Percentiles rank a stretch among this genome's conserved stretches.
phyloP scores from a whole-genome alignment of 2,329 filamentous ascomycete species.

The Talaromyces sp. region DNA sequence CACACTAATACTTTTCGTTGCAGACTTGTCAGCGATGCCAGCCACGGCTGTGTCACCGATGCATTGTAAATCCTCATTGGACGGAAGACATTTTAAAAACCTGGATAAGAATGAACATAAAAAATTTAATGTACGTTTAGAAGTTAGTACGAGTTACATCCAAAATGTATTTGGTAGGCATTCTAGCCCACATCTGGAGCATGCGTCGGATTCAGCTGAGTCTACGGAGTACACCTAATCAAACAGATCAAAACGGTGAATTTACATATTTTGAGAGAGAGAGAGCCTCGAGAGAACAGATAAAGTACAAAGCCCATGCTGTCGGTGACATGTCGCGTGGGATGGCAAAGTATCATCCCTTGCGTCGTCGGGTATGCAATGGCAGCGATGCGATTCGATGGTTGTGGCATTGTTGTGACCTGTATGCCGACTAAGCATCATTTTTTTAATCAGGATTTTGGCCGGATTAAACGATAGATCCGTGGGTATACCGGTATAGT shows the following conservation, averaged over 20 bases:
- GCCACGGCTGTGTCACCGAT: constrained; percentile 49
- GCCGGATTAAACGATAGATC: neutral
- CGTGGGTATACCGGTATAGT: neutral
- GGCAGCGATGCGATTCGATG: neutral
- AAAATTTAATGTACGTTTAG: constrained; percentile 3
- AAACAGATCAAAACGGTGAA: neutral
- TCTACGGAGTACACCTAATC: neutral
- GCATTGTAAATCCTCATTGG: constrained; percentile 21
- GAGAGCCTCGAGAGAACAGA: neutral
- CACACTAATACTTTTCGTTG: neutral
- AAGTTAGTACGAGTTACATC: neutral
- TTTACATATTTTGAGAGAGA: neutral
- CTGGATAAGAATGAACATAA: neutral
- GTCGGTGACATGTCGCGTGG: neutral
- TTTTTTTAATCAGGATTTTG: neutral
- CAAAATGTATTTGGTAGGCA: neutral
- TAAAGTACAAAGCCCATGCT: neutral
- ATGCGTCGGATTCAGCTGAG: neutral
- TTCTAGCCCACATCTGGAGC: neutral
- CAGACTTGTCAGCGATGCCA: constrained; percentile 44
- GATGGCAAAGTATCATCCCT: neutral
- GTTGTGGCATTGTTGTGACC: neutral
- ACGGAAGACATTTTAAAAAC: neutral
- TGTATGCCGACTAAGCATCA: neutral
- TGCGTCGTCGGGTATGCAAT: neutral